Evolutionary conservation across 306 rosid species (phyloP), one percentile per base, ranked within the genome.

Genomic region (Quercus alba): DNA sequence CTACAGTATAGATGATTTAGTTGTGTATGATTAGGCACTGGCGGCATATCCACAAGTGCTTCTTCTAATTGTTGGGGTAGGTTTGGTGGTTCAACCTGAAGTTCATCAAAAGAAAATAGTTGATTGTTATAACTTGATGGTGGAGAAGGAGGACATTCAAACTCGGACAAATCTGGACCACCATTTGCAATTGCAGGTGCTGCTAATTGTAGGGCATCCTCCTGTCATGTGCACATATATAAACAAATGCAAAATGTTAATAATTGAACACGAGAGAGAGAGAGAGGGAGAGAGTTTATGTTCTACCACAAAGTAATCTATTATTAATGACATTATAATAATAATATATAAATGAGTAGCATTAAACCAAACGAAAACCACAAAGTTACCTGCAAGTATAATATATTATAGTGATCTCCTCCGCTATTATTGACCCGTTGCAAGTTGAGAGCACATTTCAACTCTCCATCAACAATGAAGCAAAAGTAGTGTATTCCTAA

Each of bases 401-500:
- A 86, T 38, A 95, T 83, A 74, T 95, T 95, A 87, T 84, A 95
- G 76, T 79, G 81, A 81, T 59, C 78, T 54, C 97, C 95, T 0
- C 84, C 79, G 74, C 71, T 58, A 70, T 89, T 90, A 81, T 6
- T 74, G 72, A 77, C 78, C 76, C 87, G 89, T 33, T 91, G 96
- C 74, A 86, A 84, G 41, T 91, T 95, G 14, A 97, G 93, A 83
- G 97, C 97, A 79, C 91, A 84, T 51, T 81, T 89, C 69, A 83
- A 83, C 74, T 62, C 80, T 70, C 97, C 98, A 75, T 95, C 99
- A 26, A 91, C 97, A 74, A 86, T 83, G 92, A 91, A 95, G 25
- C 89, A 84, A 81, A 85, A 95, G 67, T 86, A 88, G 81, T 91
- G 93, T 82, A 91, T 82, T 80, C 91, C 90, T 5, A 84, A 49